A percentile compares a stretch with the other conserved stretches of the same genome.
phyloP scores from a whole-genome alignment of 1,284 basidiomycete genomes.

The Ceratobasidium sp. region DNA sequence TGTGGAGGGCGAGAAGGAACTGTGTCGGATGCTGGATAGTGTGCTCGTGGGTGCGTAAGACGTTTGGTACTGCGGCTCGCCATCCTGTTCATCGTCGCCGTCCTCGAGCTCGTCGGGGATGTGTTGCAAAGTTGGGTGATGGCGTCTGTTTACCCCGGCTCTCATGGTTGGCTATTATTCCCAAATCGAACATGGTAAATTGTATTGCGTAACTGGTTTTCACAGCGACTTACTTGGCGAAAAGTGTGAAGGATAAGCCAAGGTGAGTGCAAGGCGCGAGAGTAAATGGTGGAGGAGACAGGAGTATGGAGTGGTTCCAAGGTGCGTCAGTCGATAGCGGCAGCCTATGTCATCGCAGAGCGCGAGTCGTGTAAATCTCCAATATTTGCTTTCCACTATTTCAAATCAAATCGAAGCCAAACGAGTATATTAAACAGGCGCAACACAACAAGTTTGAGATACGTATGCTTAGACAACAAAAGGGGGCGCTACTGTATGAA shows the following conservation, averaged over 20 bases:
- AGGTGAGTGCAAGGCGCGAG: background rate
- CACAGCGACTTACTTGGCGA: background rate
- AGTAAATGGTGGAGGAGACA: background rate
- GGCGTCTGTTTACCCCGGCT: slow-evolving; percentile 8
- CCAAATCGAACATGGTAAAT: background rate
- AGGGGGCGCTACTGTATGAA: background rate
- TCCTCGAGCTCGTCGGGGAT: slow-evolving; percentile 32
- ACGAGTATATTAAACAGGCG: too few relatives aligned
- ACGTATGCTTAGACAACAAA: background rate
- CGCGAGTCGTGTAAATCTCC: background rate
- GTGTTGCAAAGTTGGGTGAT: slow-evolving; percentile 27
- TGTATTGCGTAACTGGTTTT: background rate
- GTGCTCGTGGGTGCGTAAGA: background rate
- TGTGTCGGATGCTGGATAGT: background rate
- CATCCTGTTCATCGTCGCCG: slow-evolving; percentile 15
- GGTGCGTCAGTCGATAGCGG: background rate
- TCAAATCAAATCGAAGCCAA: too few relatives aligned
- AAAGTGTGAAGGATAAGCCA: background rate
- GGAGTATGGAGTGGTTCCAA: background rate
- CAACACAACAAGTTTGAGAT: background rate
- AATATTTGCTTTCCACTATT: background rate
- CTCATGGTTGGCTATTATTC: slow-evolving; percentile 7
- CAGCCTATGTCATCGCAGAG: slow-evolving; percentile 5
- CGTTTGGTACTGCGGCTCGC: background rate
- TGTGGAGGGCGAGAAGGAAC: slow-evolving; percentile 9